Evolutionary conservation across 768 basidiomycete species (phyloP).

Genomic region (Mrakia gelida): DNA sequence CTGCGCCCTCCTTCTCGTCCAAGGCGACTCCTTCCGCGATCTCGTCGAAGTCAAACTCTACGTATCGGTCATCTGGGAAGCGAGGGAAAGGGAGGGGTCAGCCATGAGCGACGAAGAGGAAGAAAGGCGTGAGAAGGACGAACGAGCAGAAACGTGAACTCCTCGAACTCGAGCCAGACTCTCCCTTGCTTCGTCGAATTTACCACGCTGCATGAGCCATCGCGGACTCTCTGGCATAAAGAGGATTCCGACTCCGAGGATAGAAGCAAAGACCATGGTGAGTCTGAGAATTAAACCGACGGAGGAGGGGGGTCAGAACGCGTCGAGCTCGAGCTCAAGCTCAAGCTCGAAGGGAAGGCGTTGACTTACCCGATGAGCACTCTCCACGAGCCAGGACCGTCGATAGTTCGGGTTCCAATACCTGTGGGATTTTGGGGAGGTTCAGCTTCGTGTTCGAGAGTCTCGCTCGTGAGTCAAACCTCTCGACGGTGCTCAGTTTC

Average conservation of each 20-base stretch:
- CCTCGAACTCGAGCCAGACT: conserved; percentile 31
- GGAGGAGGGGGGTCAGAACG: background rate
- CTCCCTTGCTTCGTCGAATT: conserved; percentile 51
- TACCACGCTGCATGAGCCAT: conserved; percentile 56
- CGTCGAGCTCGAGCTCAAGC: too few species aligned
- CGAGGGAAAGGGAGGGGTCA: too few species aligned
- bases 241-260: conserved; percentile 20
- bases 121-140: background rate
- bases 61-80: conserved; percentile 34
- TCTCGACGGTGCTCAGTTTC: background rate
- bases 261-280: background rate
- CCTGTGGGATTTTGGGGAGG: background rate
- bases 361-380: conserved; percentile 46
- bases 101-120: background rate
- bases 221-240: conserved; percentile 61
- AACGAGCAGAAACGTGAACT: background rate
- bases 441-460: background rate
- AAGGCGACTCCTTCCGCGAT: conserved; percentile 54
- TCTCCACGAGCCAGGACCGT: conserved; percentile 49
- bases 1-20: conserved; percentile 56
- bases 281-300: background rate
- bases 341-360: too few species aligned
- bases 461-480: background rate
- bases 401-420: conserved; percentile 18
- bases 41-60: conserved; percentile 43